Conservation (phyloP, 805 yeast genomes). For the Candida piceae region DNA sequence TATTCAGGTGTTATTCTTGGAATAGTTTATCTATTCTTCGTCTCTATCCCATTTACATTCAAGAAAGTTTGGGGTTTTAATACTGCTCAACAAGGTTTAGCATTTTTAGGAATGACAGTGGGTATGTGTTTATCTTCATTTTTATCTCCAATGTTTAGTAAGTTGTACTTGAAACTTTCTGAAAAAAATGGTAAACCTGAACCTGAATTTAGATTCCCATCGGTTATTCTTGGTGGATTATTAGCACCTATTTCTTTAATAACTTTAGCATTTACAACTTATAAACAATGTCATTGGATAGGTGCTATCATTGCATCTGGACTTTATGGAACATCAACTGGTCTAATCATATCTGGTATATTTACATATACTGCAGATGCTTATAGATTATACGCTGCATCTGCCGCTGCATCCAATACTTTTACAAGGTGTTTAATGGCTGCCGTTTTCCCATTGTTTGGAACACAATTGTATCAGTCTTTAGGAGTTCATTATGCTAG, state of each 20-base stretch:
- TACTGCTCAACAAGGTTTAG: slow-evolving; percentile 54
- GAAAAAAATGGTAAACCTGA: slow-evolving; percentile 38
- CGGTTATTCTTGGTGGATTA: slow-evolving; percentile 54
- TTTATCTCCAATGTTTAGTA: slow-evolving; percentile 29
- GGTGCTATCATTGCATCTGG: slow-evolving; percentile 43
- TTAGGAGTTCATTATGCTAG: slow-evolving; percentile 58
- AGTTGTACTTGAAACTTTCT: slow-evolving; percentile 30
- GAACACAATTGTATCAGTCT: slow-evolving; percentile 49
- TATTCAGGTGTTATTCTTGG: slow-evolving; percentile 57
- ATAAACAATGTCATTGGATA: slow-evolving; percentile 47
- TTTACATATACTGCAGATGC: slow-evolving; percentile 38
- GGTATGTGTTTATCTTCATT: slow-evolving; percentile 45
- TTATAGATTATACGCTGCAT: slow-evolving; percentile 45
- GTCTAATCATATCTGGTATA: slow-evolving; percentile 36
- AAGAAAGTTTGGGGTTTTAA: slow-evolving; percentile 45
- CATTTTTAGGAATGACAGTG: slow-evolving; percentile 54
- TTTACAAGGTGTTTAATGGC: slow-evolving; percentile 49
- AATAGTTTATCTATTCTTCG: slow-evolving; percentile 58
- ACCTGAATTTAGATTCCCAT: slow-evolving; percentile 53
- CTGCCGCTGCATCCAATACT: slow-evolving; percentile 47
- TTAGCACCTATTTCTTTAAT: slow-evolving; percentile 49
- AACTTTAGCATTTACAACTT: slow-evolving; percentile 57
- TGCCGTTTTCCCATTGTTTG: slow-evolving; percentile 55
- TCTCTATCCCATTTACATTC: slow-evolving; percentile 61
- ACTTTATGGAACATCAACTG: slow-evolving; percentile 40